phyloP scores from a whole-genome alignment of 495 filamentous ascomycete species.

The Haplographium delicatum region DNA sequence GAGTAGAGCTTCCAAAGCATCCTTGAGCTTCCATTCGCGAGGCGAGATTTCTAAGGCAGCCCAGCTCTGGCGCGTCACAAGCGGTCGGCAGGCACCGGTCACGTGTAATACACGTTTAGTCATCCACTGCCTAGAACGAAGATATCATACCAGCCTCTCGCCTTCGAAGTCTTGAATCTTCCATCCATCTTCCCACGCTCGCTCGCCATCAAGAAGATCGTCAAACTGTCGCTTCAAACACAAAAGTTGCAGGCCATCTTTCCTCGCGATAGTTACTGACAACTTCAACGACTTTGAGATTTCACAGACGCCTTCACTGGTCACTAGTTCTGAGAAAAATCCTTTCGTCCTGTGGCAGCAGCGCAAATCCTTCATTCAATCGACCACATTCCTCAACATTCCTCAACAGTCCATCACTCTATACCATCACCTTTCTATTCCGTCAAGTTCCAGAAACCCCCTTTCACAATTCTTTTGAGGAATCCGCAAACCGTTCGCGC shows the following conservation, averaged over 20 bases:
- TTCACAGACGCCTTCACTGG: conserved; percentile 29
- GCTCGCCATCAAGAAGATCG: conserved; percentile 24
- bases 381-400: not conserved
- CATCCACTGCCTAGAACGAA: not conserved
- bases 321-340: conserved; percentile 21
- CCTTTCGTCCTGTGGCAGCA: conserved; percentile 20
- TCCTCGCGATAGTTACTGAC: conserved; percentile 26
- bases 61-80: too few relatives aligned
- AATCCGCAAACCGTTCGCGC: too few relatives aligned
- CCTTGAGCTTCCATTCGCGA: conserved; percentile 20
- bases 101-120: conserved; percentile 1
- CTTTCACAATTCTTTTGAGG: not conserved
- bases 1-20: conserved; percentile 8
- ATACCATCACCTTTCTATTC: not conserved
- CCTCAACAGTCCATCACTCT: not conserved
- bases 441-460: too few relatives aligned
- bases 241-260: conserved; percentile 25
- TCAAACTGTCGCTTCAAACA: conserved; percentile 20
- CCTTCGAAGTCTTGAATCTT: not conserved
- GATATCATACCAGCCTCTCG: not conserved
- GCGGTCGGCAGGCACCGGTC: not conserved
- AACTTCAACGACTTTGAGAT: conserved; percentile 24
- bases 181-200: conserved; percentile 18
- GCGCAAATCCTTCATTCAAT: conserved; percentile 11
- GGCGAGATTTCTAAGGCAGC: conserved; percentile 20